These are phyloP conservation scores for Tuber brumale DNA, from an alignment of 495 filamentous ascomycete genomes.

Conservation along the genomic window DNA sequence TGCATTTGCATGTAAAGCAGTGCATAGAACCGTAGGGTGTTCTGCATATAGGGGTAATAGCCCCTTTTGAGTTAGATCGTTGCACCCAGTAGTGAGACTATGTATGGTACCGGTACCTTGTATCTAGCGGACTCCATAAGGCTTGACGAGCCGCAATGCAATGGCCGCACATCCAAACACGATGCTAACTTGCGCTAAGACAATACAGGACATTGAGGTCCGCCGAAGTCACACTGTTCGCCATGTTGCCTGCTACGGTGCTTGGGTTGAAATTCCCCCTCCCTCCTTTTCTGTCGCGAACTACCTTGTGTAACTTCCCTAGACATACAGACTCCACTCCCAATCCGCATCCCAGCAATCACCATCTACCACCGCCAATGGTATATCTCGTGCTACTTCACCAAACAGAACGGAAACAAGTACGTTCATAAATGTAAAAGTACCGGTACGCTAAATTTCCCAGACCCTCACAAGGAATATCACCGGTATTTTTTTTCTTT, in stretches of 20 bases:
- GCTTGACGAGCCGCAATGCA: not conserved
- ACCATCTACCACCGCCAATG: not conserved
- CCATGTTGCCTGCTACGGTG: not conserved
- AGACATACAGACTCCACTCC: not conserved
- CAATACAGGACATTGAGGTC: not conserved
- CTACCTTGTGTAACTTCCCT: not conserved
- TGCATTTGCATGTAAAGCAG: not conserved
- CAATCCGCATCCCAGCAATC: not conserved
- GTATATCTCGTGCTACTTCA: not conserved
- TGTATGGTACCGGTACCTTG: not conserved
- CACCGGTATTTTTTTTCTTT: too few species aligned
- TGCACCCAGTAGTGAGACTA: not conserved
- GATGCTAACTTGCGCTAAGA: not conserved
- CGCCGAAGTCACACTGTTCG: not conserved
- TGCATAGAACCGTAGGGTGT: not conserved
- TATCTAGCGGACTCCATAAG: not conserved
- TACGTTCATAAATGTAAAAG: not conserved
- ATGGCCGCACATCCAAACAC: not conserved
- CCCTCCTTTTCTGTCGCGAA: not conserved
- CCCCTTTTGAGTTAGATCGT: not conserved
- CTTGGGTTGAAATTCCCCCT: not conserved
- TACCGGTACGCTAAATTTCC: not conserved
- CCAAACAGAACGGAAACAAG: not conserved
- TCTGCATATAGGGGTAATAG: not conserved
- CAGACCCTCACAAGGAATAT: not conserved